These are phyloP conservation scores for Globisporangium mamillatum DNA, from an alignment of 352 stramenopile species.

Conservation along the genomic window DNA sequence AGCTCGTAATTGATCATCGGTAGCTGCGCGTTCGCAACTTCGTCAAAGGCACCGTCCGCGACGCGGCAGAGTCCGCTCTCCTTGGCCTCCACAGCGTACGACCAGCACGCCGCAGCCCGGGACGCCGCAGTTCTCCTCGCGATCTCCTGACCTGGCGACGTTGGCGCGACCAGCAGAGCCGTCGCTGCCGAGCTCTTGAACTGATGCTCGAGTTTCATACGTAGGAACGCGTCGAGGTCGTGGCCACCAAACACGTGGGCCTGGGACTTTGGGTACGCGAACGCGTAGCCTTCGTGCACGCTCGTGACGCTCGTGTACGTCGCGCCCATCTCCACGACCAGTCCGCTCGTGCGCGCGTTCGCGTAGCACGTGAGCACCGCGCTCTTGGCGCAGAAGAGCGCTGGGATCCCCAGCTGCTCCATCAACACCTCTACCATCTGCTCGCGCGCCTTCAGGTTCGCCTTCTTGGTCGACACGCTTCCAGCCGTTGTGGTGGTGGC, in stretches of 20 bases:
- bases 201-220: slow-evolving; percentile 47
- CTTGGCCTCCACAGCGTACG: slow-evolving; percentile 64
- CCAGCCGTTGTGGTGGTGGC: neutral
- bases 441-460: slow-evolving; percentile 48
- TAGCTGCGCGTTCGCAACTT: slow-evolving; percentile 65
- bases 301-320: slow-evolving; percentile 76
- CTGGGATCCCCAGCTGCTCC: slow-evolving; percentile 69
- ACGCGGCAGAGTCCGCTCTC: slow-evolving; percentile 73
- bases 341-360: slow-evolving; percentile 73
- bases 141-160: slow-evolving; percentile 26
- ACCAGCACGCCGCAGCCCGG: slow-evolving; percentile 31
- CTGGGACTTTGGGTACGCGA: slow-evolving; percentile 61
- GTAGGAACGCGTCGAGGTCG: slow-evolving; percentile 66
- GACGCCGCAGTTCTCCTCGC: slow-evolving; percentile 11
- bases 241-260: slow-evolving; percentile 56
- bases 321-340: slow-evolving; percentile 79
- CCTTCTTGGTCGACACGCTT: slow-evolving; percentile 42
- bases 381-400: slow-evolving; percentile 81
- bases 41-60: slow-evolving; percentile 67
- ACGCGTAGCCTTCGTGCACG: slow-evolving; percentile 78
- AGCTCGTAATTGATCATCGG: slow-evolving; percentile 80
- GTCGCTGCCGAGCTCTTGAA: slow-evolving; percentile 16
- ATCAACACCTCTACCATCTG: slow-evolving; percentile 81
- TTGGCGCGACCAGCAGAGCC: neutral
- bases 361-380: slow-evolving; percentile 81